Evolutionary conservation across 2,329 filamentous ascomycete species (phyloP), one percentile per base, ranked within the genome.

Genomic region (Aspergillus neoniger): DNA sequence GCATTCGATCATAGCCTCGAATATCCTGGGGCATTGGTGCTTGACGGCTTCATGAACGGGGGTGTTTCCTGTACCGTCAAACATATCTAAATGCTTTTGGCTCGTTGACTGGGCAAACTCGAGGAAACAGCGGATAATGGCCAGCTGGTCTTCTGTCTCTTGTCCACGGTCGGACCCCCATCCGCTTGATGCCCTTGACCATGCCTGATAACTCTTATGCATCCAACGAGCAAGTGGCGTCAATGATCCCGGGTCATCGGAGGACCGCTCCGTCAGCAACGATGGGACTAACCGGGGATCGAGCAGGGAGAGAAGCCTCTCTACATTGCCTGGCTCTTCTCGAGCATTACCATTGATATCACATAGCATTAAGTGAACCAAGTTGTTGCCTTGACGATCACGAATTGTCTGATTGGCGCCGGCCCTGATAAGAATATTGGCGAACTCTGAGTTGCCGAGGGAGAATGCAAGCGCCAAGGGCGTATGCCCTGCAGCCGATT

Each of bases 341-440:
- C 66, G 55, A 2, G 68, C 23, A 66, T 69, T 3, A 60, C 57
- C 10, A 79, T 68, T 12, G 10, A 65, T 39, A 39, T 79, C 67
- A 6, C 49, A 49, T 4, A 77, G 58, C 10, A 87, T 80, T 2
- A 82, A 78, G 69, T 96, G 91, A 1, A 94, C 64, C 15, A 94
- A 77, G 67, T 94, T 96, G 65, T 85, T 82, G 10, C 86, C 86
- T 3, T 77, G 71, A 9, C 76, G 76, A 69, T 91, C 88, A 23
- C 87, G 87, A 36, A 78, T 78, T 1, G 85, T 85, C 69, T 91
- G 88, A 69, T 95, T 86, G 2, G 90, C 90, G 3, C 89, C 90
- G 25, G 84, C 85, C 1, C 82, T 78, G 54, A 94, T 81, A 38
- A 96, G 81, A 0, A 86, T 78, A 67, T 85, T 84, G 15, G 84